Percentiles rank a stretch among this genome's conserved stretches.
Conservation (phyloP, 2,329 filamentous ascomycete species). For the Microcyclospora pomicola region DNA sequence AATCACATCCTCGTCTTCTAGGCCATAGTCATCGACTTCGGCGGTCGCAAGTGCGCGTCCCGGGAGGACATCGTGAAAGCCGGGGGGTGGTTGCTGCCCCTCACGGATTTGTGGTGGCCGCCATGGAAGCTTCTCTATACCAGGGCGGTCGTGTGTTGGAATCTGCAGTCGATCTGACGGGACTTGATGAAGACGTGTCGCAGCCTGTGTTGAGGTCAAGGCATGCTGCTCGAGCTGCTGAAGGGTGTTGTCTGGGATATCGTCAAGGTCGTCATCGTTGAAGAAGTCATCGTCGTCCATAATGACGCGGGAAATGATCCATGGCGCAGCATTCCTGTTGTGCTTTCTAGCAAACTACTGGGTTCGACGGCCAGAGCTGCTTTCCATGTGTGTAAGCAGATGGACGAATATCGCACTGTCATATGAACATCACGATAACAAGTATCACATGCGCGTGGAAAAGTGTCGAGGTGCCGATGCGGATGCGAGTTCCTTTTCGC, state of each 20-base stretch:
- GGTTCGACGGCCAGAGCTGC: too few species aligned
- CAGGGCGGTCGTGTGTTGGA: slow-evolving; percentile 9
- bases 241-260: slow-evolving; percentile 31
- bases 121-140: slow-evolving; percentile 13
- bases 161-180: slow-evolving; percentile 4
- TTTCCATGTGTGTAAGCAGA: too few species aligned
- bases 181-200: slow-evolving; percentile 1
- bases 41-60: slow-evolving; percentile 13
- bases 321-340: background rate
- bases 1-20: slow-evolving; percentile 32
- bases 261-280: slow-evolving; percentile 32
- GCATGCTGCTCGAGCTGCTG: slow-evolving; percentile 33
- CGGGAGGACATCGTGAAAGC: slow-evolving; percentile 4
- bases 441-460: too few species aligned
- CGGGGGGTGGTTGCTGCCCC: background rate
- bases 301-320: slow-evolving; percentile 6
- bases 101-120: slow-evolving; percentile 14
- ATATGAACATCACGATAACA: too few species aligned
- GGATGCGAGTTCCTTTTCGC: too few species aligned
- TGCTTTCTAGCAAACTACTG: too few species aligned
- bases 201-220: slow-evolving; percentile 28
- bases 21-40: slow-evolving; percentile 30
- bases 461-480: too few species aligned
- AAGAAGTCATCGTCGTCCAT: slow-evolving; percentile 33
- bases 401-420: too few species aligned